Evolutionary conservation across 495 filamentous ascomycete species (phyloP), one percentile per base, ranked within the genome.

Genomic region (Daldinia loculata): DNA sequence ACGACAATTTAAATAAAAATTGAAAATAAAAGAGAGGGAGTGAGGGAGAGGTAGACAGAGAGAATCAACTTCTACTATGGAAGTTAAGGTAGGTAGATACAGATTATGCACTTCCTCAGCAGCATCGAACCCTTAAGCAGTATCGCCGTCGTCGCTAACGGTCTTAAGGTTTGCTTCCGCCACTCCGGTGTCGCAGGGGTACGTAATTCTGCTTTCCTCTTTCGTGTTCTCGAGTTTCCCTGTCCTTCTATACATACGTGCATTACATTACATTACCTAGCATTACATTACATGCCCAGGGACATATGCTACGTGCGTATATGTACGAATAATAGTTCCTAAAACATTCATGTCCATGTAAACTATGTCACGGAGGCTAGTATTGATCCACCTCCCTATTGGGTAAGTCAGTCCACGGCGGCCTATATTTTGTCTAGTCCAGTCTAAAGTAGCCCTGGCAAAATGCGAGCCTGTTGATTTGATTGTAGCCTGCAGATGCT

Each of bases 101-200:
- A 45, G 41, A 22, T 45, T 22, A 24, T 48, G 43, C 43, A 24
- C 43, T 48, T 24, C 9, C 43, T 4, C 43, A 11, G 43, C 43
- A 24, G 43, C 3, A 48, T 48, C 43, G 17, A 41, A 6, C 39
- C 50, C 50, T 27, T 29, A 29, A 26, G 24, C 24, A 53, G 8
- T 29, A 26, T 29, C 50, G 52, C 27, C 52, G 27, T 34, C 52
- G 29, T 34, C 27, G 52, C 29, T 27, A 36, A 11, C 52, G 52
- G 52, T 3, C 30, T 29, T 56, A 32, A 34, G 52, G 9, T 17
- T 56, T 53, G 12, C 5, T 11, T 19, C n/a, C 27, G 52, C 52
- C 1, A 56, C 52, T 56, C 52, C 52, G 52, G 52, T 56, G 17
- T 56, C 52, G 52, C 52, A 56, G 27, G 52, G 52, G n/a, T 56